Conservation (phyloP, 1,284 basidiomycete species). For the Termitomyces sp. region DNA sequence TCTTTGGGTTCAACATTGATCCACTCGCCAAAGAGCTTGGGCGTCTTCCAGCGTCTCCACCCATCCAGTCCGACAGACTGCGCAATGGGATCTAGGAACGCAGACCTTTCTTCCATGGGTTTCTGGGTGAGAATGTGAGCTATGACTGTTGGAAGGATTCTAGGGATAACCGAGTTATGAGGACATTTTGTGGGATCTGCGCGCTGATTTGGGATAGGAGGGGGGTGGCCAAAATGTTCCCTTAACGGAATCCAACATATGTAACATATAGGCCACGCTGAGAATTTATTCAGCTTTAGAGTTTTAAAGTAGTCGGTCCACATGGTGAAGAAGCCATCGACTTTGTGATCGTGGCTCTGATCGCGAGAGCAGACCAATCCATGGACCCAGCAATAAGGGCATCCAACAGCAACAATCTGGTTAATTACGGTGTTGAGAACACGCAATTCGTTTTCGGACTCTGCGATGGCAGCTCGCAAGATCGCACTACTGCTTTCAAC, state of each 20-base stretch:
- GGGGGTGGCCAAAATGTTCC: neutral
- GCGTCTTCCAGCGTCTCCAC: too few species aligned
- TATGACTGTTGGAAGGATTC: neutral
- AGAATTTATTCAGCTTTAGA: neutral
- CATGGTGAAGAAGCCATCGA: neutral
- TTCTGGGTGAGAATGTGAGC: neutral
- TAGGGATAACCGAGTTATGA: neutral
- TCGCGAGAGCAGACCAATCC: too few species aligned
- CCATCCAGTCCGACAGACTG: too few species aligned
- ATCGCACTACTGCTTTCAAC: too few species aligned
- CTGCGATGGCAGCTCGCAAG: too few species aligned
- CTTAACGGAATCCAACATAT: neutral
- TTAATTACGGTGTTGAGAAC: neutral
- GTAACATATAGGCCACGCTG: neutral
- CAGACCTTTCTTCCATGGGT: neutral
- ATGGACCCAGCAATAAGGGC: neutral
- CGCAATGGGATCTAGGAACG: too few species aligned
- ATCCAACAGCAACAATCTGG: neutral
- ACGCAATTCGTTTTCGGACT: neutral
- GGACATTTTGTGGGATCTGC: neutral
- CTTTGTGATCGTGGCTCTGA: neutral
- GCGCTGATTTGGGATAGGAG: neutral
- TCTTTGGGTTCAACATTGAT: too few species aligned
- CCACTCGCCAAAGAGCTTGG: too few species aligned
- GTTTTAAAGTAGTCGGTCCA: neutral